Evolutionary conservation across 768 basidiomycete species (phyloP), one percentile per base, ranked within the genome.

Genomic region (Rickenella mellea): DNA sequence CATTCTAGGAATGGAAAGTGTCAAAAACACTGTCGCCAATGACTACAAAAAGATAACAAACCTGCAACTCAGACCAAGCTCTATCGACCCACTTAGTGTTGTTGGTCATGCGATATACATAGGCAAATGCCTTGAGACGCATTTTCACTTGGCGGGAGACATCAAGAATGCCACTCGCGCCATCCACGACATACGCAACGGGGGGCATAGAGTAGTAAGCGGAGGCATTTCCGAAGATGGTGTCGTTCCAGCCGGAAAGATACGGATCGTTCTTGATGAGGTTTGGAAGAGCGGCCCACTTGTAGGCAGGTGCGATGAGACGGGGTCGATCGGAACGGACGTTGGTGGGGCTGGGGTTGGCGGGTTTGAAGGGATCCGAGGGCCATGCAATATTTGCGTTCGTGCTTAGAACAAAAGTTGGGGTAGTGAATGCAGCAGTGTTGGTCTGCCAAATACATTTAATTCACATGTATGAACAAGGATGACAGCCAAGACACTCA

Each of bases 81-180:
- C 91, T 76, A 55, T 97, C 88, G 6, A 80, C 80, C 85, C 88
- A 99, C 57, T 75, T 78, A 8, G 88, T 92, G 60, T 98, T 81
- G 48, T 91, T 89, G 40, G 90, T 86, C 76, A 96, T 80, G 36
- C 78, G 78, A 62, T 83, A 97, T 25, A 73, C 91, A 54, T 97
- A 99, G 1, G 79, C 76, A 64, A 88, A 91, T 39, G 87, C 88
- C 64, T 99, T 99, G 63, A 97, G 69, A 42, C 88, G 75, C 67
- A 83, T 71, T 63, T 99, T 98, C 55, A 94, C 70, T 59, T 85
- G 75, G 46, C 96, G 81, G n/a, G 93, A 83, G 47, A 78, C 76
- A 55, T 99, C 96, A 22, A 99, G 71, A 26, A 98, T 90, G 55
- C 96, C 96, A 49, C 84, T 91, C 48, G 74, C 75, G 20, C 86